These are phyloP conservation scores for Ceratobasidium theobromae DNA, from an alignment of 1,284 basidiomycete species.

Conservation along the genomic window DNA sequence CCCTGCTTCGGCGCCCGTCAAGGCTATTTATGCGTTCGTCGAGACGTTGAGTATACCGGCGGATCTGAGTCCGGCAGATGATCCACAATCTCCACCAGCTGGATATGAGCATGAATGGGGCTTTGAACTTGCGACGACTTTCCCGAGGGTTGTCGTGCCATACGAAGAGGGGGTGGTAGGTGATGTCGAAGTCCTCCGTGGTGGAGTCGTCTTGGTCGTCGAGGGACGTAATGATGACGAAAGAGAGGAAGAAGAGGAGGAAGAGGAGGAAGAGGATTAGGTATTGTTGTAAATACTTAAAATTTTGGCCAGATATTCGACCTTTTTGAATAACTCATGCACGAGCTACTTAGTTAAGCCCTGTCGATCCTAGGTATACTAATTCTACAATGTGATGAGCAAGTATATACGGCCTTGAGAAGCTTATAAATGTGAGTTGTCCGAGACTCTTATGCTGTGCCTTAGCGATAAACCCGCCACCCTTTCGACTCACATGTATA, in stretches of 20 bases:
- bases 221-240: constrained; percentile 49
- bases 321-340: too few species aligned
- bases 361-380: too few species aligned
- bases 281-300: not conserved
- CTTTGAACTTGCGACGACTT: constrained; percentile 68
- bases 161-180: constrained; percentile 53
- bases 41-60: constrained; percentile 56
- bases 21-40: constrained; percentile 67
- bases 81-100: constrained; percentile 50
- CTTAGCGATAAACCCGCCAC: too few species aligned
- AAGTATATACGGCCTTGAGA: too few species aligned
- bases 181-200: constrained; percentile 57
- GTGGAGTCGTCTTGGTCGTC: constrained; percentile 70
- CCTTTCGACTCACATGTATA: not conserved
- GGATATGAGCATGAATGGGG: constrained; percentile 59
- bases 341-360: too few species aligned
- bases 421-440: too few species aligned
- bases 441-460: too few species aligned
- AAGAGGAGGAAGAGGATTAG: constrained; percentile 34
- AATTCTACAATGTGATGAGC: too few species aligned
- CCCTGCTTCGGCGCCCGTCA: constrained; percentile 53
- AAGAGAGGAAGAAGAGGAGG: constrained; percentile 37
- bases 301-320: too few species aligned
- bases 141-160: constrained; percentile 65
- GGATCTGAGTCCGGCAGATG: constrained; percentile 45